These are phyloP conservation scores for Colletotrichum spinosum DNA, from an alignment of 2,329 filamentous ascomycete species.

Conservation along the genomic window DNA sequence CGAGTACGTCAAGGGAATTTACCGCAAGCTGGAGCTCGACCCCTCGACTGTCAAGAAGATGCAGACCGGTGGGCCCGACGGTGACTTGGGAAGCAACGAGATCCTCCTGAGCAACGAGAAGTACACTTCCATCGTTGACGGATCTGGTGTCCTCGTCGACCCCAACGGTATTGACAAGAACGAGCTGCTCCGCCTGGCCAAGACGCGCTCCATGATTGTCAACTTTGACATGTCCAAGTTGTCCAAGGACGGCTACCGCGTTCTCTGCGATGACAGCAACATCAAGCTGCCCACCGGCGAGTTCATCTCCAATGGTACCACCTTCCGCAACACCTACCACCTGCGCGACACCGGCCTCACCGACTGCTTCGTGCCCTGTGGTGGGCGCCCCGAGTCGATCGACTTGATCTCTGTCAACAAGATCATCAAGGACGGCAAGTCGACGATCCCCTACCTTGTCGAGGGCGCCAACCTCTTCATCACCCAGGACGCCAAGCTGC, in stretches of 20 bases:
- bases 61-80: slow-evolving; percentile 97
- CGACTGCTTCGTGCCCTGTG: slow-evolving; percentile 94
- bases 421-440: slow-evolving; percentile 91
- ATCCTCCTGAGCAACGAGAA: slow-evolving; percentile 96
- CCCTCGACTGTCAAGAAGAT: slow-evolving; percentile 88
- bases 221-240: slow-evolving; percentile 89
- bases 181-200: slow-evolving; percentile 87
- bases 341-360: slow-evolving; percentile 81
- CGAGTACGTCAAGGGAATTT: slow-evolving; percentile 96
- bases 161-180: slow-evolving; percentile 87
- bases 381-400: slow-evolving; percentile 95
- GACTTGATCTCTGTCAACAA: slow-evolving; percentile 89
- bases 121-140: slow-evolving; percentile 96
- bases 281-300: slow-evolving; percentile 90
- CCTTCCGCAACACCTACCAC: slow-evolving; percentile 98
- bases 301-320: slow-evolving; percentile 87
- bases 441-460: slow-evolving; percentile 91
- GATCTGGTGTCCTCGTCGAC: slow-evolving; percentile 93
- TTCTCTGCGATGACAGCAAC: slow-evolving; percentile 92
- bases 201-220: slow-evolving; percentile 87
- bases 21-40: slow-evolving; percentile 93
- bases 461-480: slow-evolving; percentile 99
- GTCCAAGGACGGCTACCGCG: slow-evolving; percentile 87
- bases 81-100: slow-evolving; percentile 97
- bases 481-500: slow-evolving; percentile 96